phyloP scores from a whole-genome alignment of 805 yeast genomes.

The Ogataea haglerorum region DNA sequence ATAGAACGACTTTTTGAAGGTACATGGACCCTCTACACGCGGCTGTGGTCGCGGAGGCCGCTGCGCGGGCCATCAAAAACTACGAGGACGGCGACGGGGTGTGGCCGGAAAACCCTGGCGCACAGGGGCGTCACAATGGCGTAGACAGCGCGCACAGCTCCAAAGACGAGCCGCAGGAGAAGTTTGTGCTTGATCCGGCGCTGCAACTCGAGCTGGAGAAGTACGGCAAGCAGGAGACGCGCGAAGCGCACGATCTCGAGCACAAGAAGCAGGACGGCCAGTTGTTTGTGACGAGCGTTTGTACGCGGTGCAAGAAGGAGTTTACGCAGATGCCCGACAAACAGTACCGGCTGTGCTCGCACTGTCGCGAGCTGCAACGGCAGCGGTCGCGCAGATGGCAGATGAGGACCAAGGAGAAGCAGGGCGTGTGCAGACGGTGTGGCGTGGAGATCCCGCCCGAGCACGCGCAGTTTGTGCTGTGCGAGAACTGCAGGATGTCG shows the following conservation, averaged over 20 bases:
- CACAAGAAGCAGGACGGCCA: constrained; percentile 1
- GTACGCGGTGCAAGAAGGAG: constrained; percentile 59
- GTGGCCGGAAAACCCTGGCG: constrained; percentile 8
- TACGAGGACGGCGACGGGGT: constrained; percentile 12
- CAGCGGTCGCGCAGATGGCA: constrained; percentile 66
- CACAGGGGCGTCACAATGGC: constrained; percentile 4
- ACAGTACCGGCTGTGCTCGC: constrained; percentile 55
- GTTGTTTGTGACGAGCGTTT: constrained; percentile 21
- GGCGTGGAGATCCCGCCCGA: constrained; percentile 52
- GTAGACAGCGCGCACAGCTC: not conserved
- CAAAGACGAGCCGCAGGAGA: constrained; percentile 14
- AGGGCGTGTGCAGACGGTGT: constrained; percentile 64
- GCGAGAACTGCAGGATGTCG: constrained; percentile 56
- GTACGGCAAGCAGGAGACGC: constrained; percentile 6
- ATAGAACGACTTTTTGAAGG: constrained; percentile 8
- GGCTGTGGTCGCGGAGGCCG: constrained; percentile 18
- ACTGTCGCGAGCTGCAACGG: constrained; percentile 62
- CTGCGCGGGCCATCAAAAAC: constrained; percentile 21
- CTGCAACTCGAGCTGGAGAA: constrained; percentile 24
- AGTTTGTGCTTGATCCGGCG: constrained; percentile 25
- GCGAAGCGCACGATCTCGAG: not conserved
- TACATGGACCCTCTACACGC: constrained; percentile 22
- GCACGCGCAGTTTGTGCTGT: constrained; percentile 51
- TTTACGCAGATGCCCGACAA: constrained; percentile 48
- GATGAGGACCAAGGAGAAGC: constrained; percentile 52